Conservation (phyloP, 768 basidiomycete genomes). For the Mycena galericulata region DNA sequence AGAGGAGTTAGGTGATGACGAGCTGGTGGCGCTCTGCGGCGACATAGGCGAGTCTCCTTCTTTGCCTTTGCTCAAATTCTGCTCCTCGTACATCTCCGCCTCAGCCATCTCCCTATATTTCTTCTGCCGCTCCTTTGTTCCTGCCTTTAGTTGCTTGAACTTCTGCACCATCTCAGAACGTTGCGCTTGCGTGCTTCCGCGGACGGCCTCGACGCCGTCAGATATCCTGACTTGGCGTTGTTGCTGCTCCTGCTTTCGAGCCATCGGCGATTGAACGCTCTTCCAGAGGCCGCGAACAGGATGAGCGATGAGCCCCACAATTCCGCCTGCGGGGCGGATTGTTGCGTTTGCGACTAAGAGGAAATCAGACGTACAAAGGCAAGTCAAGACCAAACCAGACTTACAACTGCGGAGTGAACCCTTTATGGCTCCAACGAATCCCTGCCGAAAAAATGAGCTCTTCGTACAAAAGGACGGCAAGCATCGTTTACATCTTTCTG, state of each 20-base stretch:
- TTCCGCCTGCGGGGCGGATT: conserved; percentile 48
- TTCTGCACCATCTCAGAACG: conserved; percentile 47
- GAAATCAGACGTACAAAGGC: neutral
- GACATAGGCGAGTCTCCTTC: neutral
- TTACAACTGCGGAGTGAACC: conserved; percentile 51
- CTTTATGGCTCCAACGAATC: conserved; percentile 50
- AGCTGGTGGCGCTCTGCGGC: conserved; percentile 4
- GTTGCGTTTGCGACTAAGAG: conserved; percentile 46
- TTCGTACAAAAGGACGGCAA: neutral
- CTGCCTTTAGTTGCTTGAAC: conserved; percentile 51
- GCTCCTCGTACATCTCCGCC: conserved; percentile 43
- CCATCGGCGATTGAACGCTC: conserved; percentile 45
- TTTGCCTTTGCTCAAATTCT: neutral
- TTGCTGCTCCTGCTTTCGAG: conserved; percentile 46
- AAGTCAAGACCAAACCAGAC: conserved; percentile 18
- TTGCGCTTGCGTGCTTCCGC: conserved; percentile 48
- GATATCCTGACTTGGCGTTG: conserved; percentile 52
- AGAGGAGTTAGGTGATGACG: conserved; percentile 1
- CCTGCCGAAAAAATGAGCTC: conserved; percentile 35
- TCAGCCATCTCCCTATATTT: conserved; percentile 48
- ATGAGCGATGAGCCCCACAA: conserved; percentile 51
- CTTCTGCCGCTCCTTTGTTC: conserved; percentile 48
- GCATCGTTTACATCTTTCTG: conserved; percentile 45
- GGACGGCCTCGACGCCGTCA: conserved; percentile 54
- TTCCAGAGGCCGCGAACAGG: conserved; percentile 53